Base-by-base conservation (phyloP, 2,329 filamentous ascomycete genomes). In the Shiraia sp. region DNA sequence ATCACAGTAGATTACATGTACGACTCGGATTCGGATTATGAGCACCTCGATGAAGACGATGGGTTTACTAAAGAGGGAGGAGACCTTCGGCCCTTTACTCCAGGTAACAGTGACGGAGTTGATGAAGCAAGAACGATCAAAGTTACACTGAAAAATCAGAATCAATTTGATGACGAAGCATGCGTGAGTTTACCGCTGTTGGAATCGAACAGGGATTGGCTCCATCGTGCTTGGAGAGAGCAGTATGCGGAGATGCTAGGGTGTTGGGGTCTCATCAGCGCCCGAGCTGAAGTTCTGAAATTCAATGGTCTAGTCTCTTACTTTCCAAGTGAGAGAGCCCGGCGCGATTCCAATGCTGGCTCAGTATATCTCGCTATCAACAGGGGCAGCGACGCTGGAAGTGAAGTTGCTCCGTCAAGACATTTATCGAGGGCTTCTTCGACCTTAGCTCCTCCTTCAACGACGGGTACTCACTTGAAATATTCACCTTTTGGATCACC, bases 171-270 rank as follows among this genome's bases (percentile, higher is more conserved):
- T 41, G 73, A 76, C 25, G 76, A 80, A 44, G 73, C 71, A 10
- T 65, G 70, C 36, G 63, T 72, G 3, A 71, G 71, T 38, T 63
- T 71, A 13, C 71, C 77, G 10, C 64, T 84, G 14, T 65, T 83
- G 5, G 74, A 81, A 30, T 68, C 70, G 31, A 69, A 68, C 8
- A 72, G 78, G 31, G 71, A 74, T 14, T 65, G 62, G 50, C 68
- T 78, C 30, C 79, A 78, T 51, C 67, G 65, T 6, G 69, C 74
- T 2, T 86, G 83, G 68, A 75, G 80, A 29, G 66, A 72, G 36
- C 71, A 75, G 31, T 85, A 85, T 61, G 79, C 82, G 3, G 70
- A 81, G 33, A 69, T 82, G 40, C 71, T 85, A 4, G 76, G 75
- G n/a, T 74, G 77, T 7, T 85, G 81, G 82, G 75, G 75, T 10